phyloP scores from a whole-genome alignment of 768 basidiomycete species.

The Serendipita sp. region DNA sequence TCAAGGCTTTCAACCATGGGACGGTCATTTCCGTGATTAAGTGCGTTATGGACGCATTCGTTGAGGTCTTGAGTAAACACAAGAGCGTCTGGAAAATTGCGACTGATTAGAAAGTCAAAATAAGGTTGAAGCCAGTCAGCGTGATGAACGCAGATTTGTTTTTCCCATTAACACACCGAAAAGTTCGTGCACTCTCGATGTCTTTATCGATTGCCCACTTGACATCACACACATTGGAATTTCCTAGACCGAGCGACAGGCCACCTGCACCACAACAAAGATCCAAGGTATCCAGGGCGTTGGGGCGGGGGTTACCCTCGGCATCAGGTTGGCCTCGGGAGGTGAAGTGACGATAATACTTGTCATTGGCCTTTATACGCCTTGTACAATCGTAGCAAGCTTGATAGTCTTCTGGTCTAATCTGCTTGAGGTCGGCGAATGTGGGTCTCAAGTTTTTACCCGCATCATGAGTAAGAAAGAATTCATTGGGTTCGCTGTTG shows the following conservation, averaged over 20 bases:
- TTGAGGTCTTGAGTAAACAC: background rate
- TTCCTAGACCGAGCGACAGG: background rate
- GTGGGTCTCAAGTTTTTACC: background rate
- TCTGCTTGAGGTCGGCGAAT: background rate
- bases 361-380: background rate
- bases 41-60: background rate
- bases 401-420: background rate
- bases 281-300: background rate
- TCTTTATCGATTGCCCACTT: background rate
- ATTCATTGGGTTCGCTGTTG: constrained; percentile 1
- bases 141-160: no score
- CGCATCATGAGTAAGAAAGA: background rate
- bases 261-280: background rate
- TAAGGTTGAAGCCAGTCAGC: no score
- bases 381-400: background rate
- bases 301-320: background rate
- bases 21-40: background rate
- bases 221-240: background rate
- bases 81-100: background rate
- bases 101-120: background rate
- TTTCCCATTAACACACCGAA: background rate
- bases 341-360: background rate
- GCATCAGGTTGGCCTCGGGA: background rate
- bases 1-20: background rate
- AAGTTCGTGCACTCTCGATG: background rate